Evolutionary conservation across 1,139 yeast genomes (phyloP), one percentile per base, ranked within the genome.

Genomic region (Casaregolazyma suthepensis): DNA sequence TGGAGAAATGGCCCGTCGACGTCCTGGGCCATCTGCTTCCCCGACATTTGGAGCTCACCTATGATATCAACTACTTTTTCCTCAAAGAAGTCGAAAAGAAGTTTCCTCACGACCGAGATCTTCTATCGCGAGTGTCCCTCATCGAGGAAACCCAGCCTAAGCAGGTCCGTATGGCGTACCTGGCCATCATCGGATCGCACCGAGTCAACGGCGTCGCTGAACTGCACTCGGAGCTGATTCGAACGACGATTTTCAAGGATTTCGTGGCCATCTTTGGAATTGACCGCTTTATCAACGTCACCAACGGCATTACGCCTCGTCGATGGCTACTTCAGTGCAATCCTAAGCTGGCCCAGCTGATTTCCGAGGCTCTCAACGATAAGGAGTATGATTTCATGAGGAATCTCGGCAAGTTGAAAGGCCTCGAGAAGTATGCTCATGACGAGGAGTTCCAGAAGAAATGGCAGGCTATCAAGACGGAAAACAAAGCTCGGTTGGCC

Each of bases 191-290:
- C 64, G 97, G 97, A 37, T 87, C 96, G 22, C 96, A 90, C 71
- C 87, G 83, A 70, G 96, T 89, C 56, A 90, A 90, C 68, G 97
- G 97, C 70, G 98, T 90, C 55, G 97, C 97, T 22, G 97, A 90
- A 71, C 77, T 90, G 63, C 98, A 90, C 73, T 88, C 96, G 35
- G 96, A 90, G 68, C 79, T 90, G 68, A 87, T 90, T 67, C 85
- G 81, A 68, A 87, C 95, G 43, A 89, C 96, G 5, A 87, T 90
- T 64, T 90, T 90, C 74, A 85, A 85, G 69, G 96, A 90, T 71
- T 90, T 90, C 68, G 97, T 90, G 57, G 78, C 77, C 58, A 79
- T 90, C 46, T 89, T 81, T 63, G 97, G 97, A 46, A 67, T 78
- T 37, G 88, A 87, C 59, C 87, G 87, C 71, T 90, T 90, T 70